Base-by-base conservation (phyloP, 78 protist genomes). In the Dictyostelium discoideum region DNA sequence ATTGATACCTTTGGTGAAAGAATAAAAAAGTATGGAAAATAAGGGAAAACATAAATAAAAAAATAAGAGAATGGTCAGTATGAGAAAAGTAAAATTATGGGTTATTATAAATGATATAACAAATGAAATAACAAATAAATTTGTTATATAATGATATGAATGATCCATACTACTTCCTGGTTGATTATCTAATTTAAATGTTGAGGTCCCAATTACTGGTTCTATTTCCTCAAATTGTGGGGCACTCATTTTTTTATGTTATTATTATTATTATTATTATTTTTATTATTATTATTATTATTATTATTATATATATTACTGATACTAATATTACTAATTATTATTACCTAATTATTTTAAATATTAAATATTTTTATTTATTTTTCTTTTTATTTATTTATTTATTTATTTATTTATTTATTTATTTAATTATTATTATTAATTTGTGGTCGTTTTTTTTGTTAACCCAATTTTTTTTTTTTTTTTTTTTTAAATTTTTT, bases 191-290 rank as follows among this genome's bases (percentile, higher is more conserved):
- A 87, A 22, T 20, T 32, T 79, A 16, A 88, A 26, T 40, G 84
- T 46, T 0, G 94, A 89, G 24, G 94, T 24, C 67, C 94, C 94
- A 37, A 76, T 67, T 26, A 89, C 83, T 57, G 85, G 85, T 57
- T 89, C 87, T 78, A 89, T 89, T 65, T 89, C 94, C 32, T 89
- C 94, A 39, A 87, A 87, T 81, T 63, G 80, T 37, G 94, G 94
- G 24, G 74, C 32, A 26, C 29, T 29, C 86, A 82, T 82, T 54
- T 50, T 9, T 42, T 77, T 20, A 5, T 22, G 5, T 11, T 77
- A 77, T 22, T 40, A 18, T n/a, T 77, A 18, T 77, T 40, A 3
- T 77, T 22, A 18, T 77, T 29, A 39, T 39, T 39, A 16, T 76
- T 76, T 1, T 44, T 44, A 44, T 44, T 74, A 32, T 74, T 74